phyloP scores from a whole-genome alignment of 2,329 filamentous ascomycete species.

The Colletotrichum theobromicola region DNA sequence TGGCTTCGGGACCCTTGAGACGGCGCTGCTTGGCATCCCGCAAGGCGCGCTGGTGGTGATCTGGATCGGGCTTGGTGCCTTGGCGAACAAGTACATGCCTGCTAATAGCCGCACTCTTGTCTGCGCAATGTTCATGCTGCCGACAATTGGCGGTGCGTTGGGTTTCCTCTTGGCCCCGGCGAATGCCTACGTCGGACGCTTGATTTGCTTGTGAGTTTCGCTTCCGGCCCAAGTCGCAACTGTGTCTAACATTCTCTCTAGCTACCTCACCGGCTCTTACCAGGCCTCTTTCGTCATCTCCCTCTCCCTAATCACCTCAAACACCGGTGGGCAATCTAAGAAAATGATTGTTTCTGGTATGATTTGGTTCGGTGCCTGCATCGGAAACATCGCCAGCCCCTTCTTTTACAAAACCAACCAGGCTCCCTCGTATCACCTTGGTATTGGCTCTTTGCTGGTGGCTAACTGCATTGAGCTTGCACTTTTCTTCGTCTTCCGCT shows the following conservation, averaged over 20 bases:
- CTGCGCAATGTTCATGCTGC: conserved; percentile 60
- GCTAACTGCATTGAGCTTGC: conserved; percentile 42
- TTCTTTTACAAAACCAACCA: conserved; percentile 67
- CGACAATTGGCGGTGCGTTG: conserved; percentile 63
- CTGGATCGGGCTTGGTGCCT: conserved; percentile 45
- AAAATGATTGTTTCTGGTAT: conserved; percentile 69
- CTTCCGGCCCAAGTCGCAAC: neutral
- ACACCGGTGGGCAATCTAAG: conserved; percentile 63
- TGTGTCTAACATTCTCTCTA: neutral
- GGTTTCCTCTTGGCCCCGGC: conserved; percentile 59
- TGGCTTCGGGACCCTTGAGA: conserved; percentile 49
- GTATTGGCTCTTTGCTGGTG: conserved; percentile 47
- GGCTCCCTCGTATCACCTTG: conserved; percentile 43
- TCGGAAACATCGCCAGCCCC: conserved; percentile 66
- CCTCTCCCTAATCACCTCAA: conserved; percentile 52
- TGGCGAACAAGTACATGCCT: conserved; percentile 43
- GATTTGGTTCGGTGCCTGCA: conserved; percentile 64
- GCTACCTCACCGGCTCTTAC: conserved; percentile 41
- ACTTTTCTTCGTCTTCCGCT: conserved; percentile 43
- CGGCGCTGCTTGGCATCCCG: conserved; percentile 42
- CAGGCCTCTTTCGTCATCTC: conserved; percentile 44
- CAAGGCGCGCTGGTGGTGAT: conserved; percentile 41
- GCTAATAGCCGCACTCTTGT: conserved; percentile 57
- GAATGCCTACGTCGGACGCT: conserved; percentile 54
- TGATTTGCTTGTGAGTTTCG: conserved; percentile 56